Conservation (phyloP, 163 green algal species). For the Chlamydomonas reinhardtii region DNA sequence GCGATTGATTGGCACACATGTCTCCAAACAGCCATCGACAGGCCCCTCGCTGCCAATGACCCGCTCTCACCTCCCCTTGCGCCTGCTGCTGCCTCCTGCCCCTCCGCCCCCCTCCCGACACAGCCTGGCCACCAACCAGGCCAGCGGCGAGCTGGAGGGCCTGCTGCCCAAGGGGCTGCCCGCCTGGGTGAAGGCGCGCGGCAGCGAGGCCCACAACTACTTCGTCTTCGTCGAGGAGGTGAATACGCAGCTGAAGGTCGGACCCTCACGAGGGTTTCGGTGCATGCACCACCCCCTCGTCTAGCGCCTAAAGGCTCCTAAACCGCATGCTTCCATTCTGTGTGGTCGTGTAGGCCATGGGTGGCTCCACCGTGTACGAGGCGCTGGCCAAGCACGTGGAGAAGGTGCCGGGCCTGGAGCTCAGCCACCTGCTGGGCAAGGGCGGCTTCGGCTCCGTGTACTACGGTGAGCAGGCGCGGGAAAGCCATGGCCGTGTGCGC, state of each 20-base stretch:
- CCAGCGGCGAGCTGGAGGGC: slow-evolving; percentile 24
- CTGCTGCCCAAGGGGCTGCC: slow-evolving; percentile 44
- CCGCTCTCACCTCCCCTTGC: background rate
- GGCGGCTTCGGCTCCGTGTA: slow-evolving; percentile 57
- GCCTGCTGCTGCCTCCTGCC: background rate
- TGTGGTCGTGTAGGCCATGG: background rate
- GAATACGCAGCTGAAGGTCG: slow-evolving; percentile 27
- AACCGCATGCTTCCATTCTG: no score
- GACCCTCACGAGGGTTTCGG: background rate
- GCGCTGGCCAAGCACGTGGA: slow-evolving; percentile 52
- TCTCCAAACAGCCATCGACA: no score
- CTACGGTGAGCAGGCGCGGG: background rate
- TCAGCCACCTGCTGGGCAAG: slow-evolving; percentile 50
- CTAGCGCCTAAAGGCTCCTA: no score
- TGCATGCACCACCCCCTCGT: no score
- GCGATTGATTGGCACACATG: no score
- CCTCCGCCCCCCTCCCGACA: no score
- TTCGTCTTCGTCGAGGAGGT: slow-evolving; percentile 49
- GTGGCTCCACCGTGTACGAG: slow-evolving; percentile 39
- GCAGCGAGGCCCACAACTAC: slow-evolving; percentile 45
- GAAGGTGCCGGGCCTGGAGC: slow-evolving; percentile 51
- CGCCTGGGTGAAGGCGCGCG: slow-evolving; percentile 38
- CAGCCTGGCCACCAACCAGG: slow-evolving; percentile 15
- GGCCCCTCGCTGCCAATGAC: no score
- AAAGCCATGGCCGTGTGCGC: no score